Evolutionary conservation across 352 stramenopile species (phyloP).

Genomic region (Globisporangium irregulare): DNA sequence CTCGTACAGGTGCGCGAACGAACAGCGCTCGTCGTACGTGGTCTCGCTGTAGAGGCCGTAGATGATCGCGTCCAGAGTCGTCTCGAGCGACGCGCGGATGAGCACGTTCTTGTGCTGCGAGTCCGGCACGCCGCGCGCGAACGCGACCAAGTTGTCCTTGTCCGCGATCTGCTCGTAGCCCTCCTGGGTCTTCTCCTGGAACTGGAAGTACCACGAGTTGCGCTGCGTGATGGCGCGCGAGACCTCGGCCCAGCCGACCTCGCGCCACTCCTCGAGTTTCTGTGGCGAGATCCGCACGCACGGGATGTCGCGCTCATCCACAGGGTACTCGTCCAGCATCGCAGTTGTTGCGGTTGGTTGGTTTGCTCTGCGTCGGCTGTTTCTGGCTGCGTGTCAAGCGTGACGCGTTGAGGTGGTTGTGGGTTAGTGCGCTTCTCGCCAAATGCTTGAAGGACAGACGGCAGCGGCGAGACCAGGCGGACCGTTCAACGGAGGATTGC

Average conservation of each 20-base stretch:
- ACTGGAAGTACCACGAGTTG: constrained; percentile 37
- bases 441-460: neutral
- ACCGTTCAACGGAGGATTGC: too few species aligned
- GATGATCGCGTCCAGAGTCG: constrained; percentile 43
- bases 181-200: constrained; percentile 31
- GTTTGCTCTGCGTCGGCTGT: neutral
- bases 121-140: constrained; percentile 28
- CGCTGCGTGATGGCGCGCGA: constrained; percentile 20
- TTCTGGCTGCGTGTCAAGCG: neutral
- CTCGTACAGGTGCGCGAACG: constrained; percentile 43
- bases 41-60: constrained; percentile 39
- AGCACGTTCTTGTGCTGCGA: constrained; percentile 20
- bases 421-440: neutral
- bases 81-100: constrained; percentile 32
- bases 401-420: neutral
- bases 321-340: constrained; percentile 17
- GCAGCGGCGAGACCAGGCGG: too few species aligned
- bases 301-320: constrained; percentile 21
- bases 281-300: constrained; percentile 43
- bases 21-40: constrained; percentile 31
- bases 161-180: constrained; percentile 35
- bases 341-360: neutral
- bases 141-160: constrained; percentile 30
- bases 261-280: constrained; percentile 26
- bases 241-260: constrained; percentile 26